Evolutionary conservation across 139 green algal genomes (phyloP).

Genomic region (Chara braunii): DNA sequence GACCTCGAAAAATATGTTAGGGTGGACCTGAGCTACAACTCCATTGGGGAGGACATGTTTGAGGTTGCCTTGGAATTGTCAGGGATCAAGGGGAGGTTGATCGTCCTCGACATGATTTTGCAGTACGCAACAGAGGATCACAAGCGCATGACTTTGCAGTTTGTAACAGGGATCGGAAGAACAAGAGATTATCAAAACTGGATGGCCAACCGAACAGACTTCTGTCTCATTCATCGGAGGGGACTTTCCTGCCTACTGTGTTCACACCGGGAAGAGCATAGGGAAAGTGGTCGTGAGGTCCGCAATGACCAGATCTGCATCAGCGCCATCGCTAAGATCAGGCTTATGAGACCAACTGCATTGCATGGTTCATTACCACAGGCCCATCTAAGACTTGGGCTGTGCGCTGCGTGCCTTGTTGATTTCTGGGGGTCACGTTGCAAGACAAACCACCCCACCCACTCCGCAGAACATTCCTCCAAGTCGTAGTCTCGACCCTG

Average conservation of each 20-base stretch:
- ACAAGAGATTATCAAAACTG: not conserved
- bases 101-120: slow-evolving; percentile 46
- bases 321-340: too few species aligned
- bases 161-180: too few species aligned
- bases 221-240: slow-evolving; percentile 23
- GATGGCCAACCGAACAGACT: slow-evolving; percentile 29
- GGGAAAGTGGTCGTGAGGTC: slow-evolving; percentile 25
- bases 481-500: too few species aligned
- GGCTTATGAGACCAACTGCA: too few species aligned
- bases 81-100: slow-evolving; percentile 26
- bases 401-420: too few species aligned
- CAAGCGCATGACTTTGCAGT: too few species aligned
- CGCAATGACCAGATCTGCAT: too few species aligned
- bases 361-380: too few species aligned
- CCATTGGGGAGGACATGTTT: slow-evolving; percentile 71
- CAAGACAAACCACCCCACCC: too few species aligned
- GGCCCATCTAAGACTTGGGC: too few species aligned
- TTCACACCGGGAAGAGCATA: slow-evolving; percentile 4
- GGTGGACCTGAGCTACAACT: slow-evolving; percentile 61
- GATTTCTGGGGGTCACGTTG: too few species aligned
- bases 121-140: slow-evolving; percentile 31
- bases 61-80: slow-evolving; percentile 51
- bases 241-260: slow-evolving; percentile 35
- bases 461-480: too few species aligned
- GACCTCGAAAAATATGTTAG: slow-evolving; percentile 59